Base-by-base conservation (phyloP, 352 stramenopile species). In the Phytopythium montanum region DNA sequence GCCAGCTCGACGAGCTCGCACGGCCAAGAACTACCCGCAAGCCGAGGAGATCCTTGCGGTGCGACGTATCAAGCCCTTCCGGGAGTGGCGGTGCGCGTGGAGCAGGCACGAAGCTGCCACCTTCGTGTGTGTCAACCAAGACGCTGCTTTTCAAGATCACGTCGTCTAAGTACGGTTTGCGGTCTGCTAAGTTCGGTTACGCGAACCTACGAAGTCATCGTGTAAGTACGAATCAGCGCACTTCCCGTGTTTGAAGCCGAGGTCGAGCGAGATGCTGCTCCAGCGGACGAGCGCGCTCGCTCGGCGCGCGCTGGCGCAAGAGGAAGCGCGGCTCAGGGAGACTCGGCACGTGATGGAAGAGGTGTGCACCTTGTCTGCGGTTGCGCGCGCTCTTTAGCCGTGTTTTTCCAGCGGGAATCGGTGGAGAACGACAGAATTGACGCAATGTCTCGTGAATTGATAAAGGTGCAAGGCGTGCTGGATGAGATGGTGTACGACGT, bases 401-500 rank as follows among this genome's bases (percentile, higher is more conserved):
- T 28, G 21, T 25, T 18, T 28, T 49, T 26, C 39, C n/a, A n/a
- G 39, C 16, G 19, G 19, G 13, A 23, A 46, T 26, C n/a, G 39
- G n/a, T 6, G 3, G 16, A 46, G 39, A 46, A 13, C 19, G 4
- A 13, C 23, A 3, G 4, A 49, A 8, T 4, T 26, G 10, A n/a
- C 29, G 5, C 13, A n/a, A n/a, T n/a, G n/a, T n/a, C n/a, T n/a
- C n/a, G n/a, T n/a, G n/a, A n/a, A n/a, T n/a, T n/a, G n/a, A n/a
- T n/a, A 36, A 38, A 92, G 79, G 79, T 92, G 36, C 72, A 85
- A 49, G 68, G 56, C 36, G 75, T 92, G 41, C 71, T 94, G 44
- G 76, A 86, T 39, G 85, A 92, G 61, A 92, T 94, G 74, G 80
- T 94, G 23, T 89, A 88, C 62, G 85, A 94, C 59, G 71, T 94